Percentiles rank a stretch among this genome's conserved stretches.
phyloP scores from a whole-genome alignment of 1,139 yeast species.

The Wickerhamiella infanticola region DNA sequence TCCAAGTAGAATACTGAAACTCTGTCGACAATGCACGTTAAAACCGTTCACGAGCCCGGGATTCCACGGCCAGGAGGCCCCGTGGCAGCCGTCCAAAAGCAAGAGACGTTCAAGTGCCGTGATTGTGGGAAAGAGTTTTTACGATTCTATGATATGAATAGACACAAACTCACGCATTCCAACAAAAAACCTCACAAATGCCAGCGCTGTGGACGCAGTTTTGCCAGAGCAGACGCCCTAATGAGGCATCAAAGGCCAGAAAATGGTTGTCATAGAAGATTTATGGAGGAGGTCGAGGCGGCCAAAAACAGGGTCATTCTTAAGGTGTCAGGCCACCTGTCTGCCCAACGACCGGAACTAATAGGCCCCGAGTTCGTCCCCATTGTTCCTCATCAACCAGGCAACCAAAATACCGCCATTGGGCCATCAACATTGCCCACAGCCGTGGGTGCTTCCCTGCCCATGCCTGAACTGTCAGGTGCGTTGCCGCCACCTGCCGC shows the following conservation, averaged over 20 bases:
- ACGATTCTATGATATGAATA: slow-evolving; percentile 57
- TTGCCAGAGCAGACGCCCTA: slow-evolving; percentile 68
- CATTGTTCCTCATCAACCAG: background rate
- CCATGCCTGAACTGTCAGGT: background rate
- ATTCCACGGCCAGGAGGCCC: background rate
- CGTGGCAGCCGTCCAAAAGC: slow-evolving; percentile 8
- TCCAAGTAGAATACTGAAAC: slow-evolving; percentile 3
- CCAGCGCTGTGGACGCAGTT: slow-evolving; percentile 43
- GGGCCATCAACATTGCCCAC: background rate
- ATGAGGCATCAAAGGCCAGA: slow-evolving; percentile 32
- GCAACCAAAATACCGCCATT: background rate
- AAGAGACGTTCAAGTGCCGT: slow-evolving; percentile 53
- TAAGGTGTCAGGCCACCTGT: background rate
- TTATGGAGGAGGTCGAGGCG: background rate
- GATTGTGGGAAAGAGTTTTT: slow-evolving; percentile 51
- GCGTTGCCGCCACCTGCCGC: background rate
- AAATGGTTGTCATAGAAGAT: background rate
- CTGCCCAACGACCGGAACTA: background rate
- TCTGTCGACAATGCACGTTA: background rate
- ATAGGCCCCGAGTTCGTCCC: background rate
- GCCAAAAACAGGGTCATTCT: background rate
- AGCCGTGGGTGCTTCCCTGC: background rate
- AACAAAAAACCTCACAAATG: slow-evolving; percentile 61
- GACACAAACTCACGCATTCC: slow-evolving; percentile 62
- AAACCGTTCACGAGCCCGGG: background rate